Conservation (phyloP, 148 eudicot genomes). For the Oxyria digyna region DNA sequence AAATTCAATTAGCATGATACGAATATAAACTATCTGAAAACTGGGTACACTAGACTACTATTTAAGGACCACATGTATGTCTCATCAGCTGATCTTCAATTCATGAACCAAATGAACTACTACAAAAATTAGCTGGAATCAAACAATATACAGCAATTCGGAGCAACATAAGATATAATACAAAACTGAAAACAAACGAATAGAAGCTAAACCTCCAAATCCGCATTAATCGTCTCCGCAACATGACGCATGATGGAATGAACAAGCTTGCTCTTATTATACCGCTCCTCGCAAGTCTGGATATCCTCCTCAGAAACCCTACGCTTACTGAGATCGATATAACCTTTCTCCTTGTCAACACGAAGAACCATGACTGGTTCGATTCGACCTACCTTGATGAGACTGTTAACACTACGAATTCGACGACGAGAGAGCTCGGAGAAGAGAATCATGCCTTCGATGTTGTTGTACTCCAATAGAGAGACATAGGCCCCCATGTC, state of each 20-base stretch:
- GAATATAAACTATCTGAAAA: too few species aligned
- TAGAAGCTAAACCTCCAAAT: constrained; percentile 50
- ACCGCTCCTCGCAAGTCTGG: constrained; percentile 77
- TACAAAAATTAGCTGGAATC: not conserved
- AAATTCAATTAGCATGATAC: not conserved
- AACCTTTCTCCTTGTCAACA: constrained; percentile 84
- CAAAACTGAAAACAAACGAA: not conserved
- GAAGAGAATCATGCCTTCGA: too few species aligned
- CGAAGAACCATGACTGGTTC: constrained; percentile 94
- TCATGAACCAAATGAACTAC: not conserved
- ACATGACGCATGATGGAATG: constrained; percentile 98
- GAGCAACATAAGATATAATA: not conserved
- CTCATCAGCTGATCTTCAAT: not conserved
- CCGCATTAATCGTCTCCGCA: constrained; percentile 56
- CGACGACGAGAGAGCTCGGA: too few species aligned
- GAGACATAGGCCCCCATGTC: too few species aligned
- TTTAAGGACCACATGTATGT: too few species aligned
- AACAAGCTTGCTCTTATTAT: constrained; percentile 91
- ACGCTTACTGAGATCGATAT: constrained; percentile 84
- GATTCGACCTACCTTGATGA: constrained; percentile 76
- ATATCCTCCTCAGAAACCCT: constrained; percentile 96
- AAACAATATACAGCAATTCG: not conserved
- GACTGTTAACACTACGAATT: constrained; percentile 72
- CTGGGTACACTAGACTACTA: too few species aligned
- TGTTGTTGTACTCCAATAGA: too few species aligned